Evolutionary conservation across 768 basidiomycete genomes (phyloP), one percentile per base, ranked within the genome.

Genomic region (Hygrophorus pudorinus): DNA sequence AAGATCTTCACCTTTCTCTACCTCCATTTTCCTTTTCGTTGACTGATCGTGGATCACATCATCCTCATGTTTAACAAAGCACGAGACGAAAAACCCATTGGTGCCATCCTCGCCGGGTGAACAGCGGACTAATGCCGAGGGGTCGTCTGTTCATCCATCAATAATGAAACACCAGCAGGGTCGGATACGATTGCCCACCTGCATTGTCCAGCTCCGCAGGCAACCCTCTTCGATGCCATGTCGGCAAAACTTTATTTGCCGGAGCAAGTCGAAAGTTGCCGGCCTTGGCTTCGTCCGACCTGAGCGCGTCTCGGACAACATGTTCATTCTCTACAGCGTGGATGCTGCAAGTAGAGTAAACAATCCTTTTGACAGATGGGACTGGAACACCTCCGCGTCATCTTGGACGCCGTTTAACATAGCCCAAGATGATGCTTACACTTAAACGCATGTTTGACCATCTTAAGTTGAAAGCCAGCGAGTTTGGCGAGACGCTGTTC

Each of bases 81-180:
- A 96, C n/a, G 88, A 81, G 17, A 99, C 93, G 54, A 99, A 99
- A 68, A 99, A 99, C 0, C 96, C 96, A 55, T 98, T 98, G 10
- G 88, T 91, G 30, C 75, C 78, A 55, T 98, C 92, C 48, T 85
- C 86, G 43, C 80, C 78, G 11, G 88, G 79, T 20, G 73, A 72
- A 59, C 87, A 90, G 13, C 88, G 78, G 20, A 91, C 55, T 14
- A 87, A 58, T 9, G 78, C 78, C 3, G 65, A 60, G 4, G 85
- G 81, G 47, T 76, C 59, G 16, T 58, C 81, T 82, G 49, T 20
- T n/a, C 10, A 38, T 27, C 12, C 17, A 27, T 13, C 8, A 28
- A 24, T n/a, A 13, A 18, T 13, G 33, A 29, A 31, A 38, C 17
- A 7, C 13, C 12, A 30, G 38, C 9, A 27, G 27, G 38, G 18